A percentile compares a stretch with the other conserved stretches of the same genome.
phyloP scores from a whole-genome alignment of 495 filamentous ascomycete species.

The Penicillium goetzii region DNA sequence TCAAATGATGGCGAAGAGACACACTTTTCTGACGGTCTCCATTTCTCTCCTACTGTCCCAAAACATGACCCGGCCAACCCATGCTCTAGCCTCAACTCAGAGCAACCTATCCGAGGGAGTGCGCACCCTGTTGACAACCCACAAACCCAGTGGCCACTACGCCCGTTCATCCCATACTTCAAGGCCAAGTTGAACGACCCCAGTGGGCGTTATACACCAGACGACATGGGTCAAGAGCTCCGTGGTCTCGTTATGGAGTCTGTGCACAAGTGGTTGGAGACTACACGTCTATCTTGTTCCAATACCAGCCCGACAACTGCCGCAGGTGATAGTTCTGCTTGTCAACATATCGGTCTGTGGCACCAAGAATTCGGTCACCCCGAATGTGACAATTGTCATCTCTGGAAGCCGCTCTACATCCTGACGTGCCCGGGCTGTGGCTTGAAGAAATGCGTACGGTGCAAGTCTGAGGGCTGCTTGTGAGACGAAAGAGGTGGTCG shows the following conservation, averaged over 20 bases:
- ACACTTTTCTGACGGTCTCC: neutral
- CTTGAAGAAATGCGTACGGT: constrained; percentile 36
- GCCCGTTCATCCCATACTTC: constrained; percentile 33
- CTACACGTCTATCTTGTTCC: constrained; percentile 21
- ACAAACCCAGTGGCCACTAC: constrained; percentile 5
- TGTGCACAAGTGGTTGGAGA: constrained; percentile 35
- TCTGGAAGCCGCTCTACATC: constrained; percentile 39
- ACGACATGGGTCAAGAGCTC: constrained; percentile 34
- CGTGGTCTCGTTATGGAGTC: constrained; percentile 37
- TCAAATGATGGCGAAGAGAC: neutral
- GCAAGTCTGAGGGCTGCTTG: constrained; percentile 31
- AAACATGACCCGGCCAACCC: neutral
- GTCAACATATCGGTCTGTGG: constrained; percentile 41
- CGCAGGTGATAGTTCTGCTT: constrained; percentile 9
- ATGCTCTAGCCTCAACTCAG: neutral
- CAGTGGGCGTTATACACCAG: constrained; percentile 23
- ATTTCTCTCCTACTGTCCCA: neutral
- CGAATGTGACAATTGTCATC: constrained; percentile 36
- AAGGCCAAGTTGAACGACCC: constrained; percentile 21
- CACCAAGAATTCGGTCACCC: constrained; percentile 24
- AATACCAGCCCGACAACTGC: neutral
- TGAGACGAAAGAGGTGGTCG: neutral
- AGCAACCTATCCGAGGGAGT: neutral
- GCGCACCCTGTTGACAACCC: neutral
- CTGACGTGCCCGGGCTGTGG: constrained; percentile 41